Conservation (phyloP, 148 eudicot genomes). For the Rhododendron vialii region DNA sequence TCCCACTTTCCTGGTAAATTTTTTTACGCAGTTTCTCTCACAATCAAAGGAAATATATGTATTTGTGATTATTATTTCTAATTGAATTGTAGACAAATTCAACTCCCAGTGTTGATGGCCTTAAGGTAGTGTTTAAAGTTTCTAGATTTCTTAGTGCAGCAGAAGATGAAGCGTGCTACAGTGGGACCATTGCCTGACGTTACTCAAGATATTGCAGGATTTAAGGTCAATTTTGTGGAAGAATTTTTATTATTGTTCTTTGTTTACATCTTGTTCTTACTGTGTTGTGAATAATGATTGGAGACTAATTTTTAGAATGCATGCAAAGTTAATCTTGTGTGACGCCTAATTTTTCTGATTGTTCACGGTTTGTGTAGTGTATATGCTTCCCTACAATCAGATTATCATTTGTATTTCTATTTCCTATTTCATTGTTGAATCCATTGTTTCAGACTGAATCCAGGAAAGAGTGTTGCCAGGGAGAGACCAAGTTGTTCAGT, state of each 20-base stretch:
- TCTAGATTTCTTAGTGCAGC: constrained; percentile 66
- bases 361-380: neutral
- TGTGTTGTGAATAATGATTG: neutral
- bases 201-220: constrained; percentile 99
- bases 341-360: neutral
- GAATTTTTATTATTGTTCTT: neutral
- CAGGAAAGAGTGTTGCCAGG: neutral
- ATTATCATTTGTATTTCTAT: neutral
- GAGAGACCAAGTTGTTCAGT: neutral
- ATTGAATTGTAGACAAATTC: neutral
- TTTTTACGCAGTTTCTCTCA: neutral
- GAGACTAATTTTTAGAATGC: neutral
- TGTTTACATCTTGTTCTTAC: neutral
- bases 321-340: neutral
- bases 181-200: constrained; percentile 99
- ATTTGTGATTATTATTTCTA: neutral
- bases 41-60: neutral
- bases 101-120: neutral
- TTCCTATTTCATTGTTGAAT: neutral
- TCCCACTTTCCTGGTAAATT: constrained; percentile 75
- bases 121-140: constrained; percentile 15
- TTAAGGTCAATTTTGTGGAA: constrained; percentile 42
- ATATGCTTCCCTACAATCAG: neutral
- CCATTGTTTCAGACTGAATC: neutral
- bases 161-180: constrained; percentile 70